These are phyloP conservation scores for Dipsacomyces acuminosporus DNA, from an alignment of 371 early-diverging fungal species.

Conservation along the genomic window DNA sequence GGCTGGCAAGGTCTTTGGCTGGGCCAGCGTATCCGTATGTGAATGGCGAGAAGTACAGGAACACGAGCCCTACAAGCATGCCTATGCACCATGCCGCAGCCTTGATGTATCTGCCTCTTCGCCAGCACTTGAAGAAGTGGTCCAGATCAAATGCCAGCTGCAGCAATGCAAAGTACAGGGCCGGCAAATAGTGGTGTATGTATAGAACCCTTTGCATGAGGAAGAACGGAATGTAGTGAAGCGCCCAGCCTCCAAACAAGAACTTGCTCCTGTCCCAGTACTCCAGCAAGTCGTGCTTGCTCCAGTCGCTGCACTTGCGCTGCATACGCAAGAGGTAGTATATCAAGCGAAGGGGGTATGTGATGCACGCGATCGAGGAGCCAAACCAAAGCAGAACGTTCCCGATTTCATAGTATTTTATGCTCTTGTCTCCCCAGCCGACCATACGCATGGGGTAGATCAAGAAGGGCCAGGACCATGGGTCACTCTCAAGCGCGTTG, in stretches of 20 bases:
- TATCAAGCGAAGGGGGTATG: constrained; percentile 51
- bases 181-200: constrained; percentile 98
- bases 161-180: constrained; percentile 91
- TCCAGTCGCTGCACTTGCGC: constrained; percentile 65
- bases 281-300: constrained; percentile 66
- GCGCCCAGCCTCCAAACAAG: constrained; percentile 85
- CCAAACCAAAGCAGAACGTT: constrained; percentile 98
- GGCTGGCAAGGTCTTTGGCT: constrained; percentile 51
- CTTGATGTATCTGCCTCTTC: constrained; percentile 41
- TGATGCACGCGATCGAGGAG: constrained; percentile 61
- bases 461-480: constrained; percentile 94
- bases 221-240: constrained; percentile 97
- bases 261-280: constrained; percentile 72
- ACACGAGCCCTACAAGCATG: constrained; percentile 48
- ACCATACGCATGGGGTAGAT: constrained; percentile 95
- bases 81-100: constrained; percentile 39
- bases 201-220: constrained; percentile 98
- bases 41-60: constrained; percentile 73
- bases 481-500: constrained; percentile 82
- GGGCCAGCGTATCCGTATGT: constrained; percentile 78
- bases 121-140: constrained; percentile 52
- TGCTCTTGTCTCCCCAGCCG: constrained; percentile 84
- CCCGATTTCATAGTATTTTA: constrained; percentile 96
- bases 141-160: constrained; percentile 73
- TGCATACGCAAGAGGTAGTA: constrained; percentile 58